Base-by-base conservation (phyloP, 371 early-diverging fungal genomes). In the Choanephora cucurbitarum region DNA sequence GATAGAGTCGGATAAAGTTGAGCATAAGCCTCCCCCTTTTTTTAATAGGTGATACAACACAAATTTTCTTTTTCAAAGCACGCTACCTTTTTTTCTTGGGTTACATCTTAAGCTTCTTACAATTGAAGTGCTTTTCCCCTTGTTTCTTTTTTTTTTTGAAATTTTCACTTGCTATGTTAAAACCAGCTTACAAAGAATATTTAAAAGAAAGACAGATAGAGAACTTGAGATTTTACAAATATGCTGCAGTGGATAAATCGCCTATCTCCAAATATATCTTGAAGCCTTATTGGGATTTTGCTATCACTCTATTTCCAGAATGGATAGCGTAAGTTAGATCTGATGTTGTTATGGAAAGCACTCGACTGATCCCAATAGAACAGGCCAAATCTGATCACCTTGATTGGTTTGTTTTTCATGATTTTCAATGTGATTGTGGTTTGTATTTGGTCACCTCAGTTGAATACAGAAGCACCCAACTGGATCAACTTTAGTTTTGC, bases 311-410 rank as follows among this genome's bases (percentile, higher is more conserved):
- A 41, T 91, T 98, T 69, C 99, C 98, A 19, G 73, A 77, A 70
- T 91, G 92, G 92, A 85, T 98, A 77, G 96, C 97, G 91, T 93
- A 86, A 79, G 91, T 67, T 23, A n/a, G n/a, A n/a, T n/a, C n/a
- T n/a, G n/a, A n/a, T n/a, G n/a, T n/a, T n/a, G n/a, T n/a, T n/a
- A n/a, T n/a, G n/a, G n/a, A n/a, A n/a, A n/a, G n/a, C n/a, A 11
- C n/a, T 47, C 11, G 19, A 48, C 23, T 48, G 1, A 14, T 28
- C 7, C 28, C 3, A 7, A 5, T 23, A n/a, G n/a, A n/a, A 32
- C 56, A 96, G 96, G 2, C 99, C 99, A 45, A 99, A 99, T 73
- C 73, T 95, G 46, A 96, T 99, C 58, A 99, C 99, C n/a, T 76
- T 99, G 48, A 81, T 90, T 40, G 99, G 99, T 17, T 85, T 98